phyloP scores from a whole-genome alignment of 306 rosid genomes.

The Glycine tomentella region DNA sequence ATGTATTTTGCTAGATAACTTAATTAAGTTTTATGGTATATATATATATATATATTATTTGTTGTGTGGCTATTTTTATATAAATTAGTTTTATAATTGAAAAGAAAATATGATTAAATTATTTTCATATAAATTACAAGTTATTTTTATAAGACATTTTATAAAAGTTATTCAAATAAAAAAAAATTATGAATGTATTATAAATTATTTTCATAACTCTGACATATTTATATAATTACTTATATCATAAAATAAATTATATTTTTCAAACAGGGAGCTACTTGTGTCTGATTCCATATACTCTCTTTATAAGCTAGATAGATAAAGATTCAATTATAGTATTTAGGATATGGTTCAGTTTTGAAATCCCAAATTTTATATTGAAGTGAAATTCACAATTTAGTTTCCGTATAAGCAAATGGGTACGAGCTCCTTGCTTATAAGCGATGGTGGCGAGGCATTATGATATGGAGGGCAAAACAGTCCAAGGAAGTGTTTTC shows the following conservation, averaged over 20 bases:
- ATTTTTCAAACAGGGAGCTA: neutral
- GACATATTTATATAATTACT: neutral
- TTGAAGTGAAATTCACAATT: neutral
- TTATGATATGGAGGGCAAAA: neutral
- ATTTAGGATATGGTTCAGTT: neutral
- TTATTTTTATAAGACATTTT: too few species aligned
- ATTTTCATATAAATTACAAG: too few species aligned
- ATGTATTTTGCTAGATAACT: too few species aligned
- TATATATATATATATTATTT: too few species aligned
- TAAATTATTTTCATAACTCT: too few species aligned
- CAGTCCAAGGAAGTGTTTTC: neutral
- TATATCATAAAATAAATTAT: neutral
- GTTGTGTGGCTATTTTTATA: too few species aligned
- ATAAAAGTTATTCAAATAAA: too few species aligned
- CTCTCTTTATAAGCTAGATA: neutral
- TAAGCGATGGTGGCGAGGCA: slow-evolving; percentile 23
- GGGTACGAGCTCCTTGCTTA: slow-evolving; percentile 17
- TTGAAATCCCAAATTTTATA: neutral
- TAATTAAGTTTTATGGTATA: too few species aligned
- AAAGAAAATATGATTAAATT: too few species aligned
- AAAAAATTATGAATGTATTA: too few species aligned
- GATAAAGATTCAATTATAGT: neutral
- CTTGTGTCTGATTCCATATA: neutral
- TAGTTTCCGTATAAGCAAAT: slow-evolving; percentile 15
- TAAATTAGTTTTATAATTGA: too few species aligned